Conservation (phyloP, 108 stramenopile species). For the Mediolabrus comicus region DNA sequence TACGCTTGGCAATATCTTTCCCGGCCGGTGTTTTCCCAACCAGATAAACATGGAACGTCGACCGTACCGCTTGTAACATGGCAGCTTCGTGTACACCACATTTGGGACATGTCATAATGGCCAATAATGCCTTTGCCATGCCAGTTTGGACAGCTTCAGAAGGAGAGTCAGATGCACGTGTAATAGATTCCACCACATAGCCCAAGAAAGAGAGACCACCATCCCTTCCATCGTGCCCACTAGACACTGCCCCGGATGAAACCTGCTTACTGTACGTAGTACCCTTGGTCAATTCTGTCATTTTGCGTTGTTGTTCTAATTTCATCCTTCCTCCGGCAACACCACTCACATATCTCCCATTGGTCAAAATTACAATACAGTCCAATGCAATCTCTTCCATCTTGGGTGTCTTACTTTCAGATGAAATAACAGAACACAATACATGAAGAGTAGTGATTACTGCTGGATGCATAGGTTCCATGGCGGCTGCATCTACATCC, state of each 20-base stretch:
- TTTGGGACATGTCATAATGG: slow-evolving; percentile 72
- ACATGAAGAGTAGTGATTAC: slow-evolving; percentile 48
- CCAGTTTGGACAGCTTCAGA: slow-evolving; percentile 57
- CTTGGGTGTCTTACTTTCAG: slow-evolving; percentile 48
- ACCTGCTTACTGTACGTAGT: neutral
- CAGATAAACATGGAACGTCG: slow-evolving; percentile 95
- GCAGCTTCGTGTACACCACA: slow-evolving; percentile 91
- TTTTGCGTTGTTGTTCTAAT: slow-evolving; percentile 36
- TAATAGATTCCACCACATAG: slow-evolving; percentile 43
- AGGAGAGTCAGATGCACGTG: slow-evolving; percentile 36
- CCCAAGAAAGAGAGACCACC: slow-evolving; percentile 38
- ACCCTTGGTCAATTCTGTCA: slow-evolving; percentile 14
- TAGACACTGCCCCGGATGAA: neutral
- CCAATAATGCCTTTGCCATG: slow-evolving; percentile 53
- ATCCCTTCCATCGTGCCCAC: slow-evolving; percentile 31
- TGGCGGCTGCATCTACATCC: slow-evolving; percentile 30
- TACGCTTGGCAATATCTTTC: slow-evolving; percentile 81
- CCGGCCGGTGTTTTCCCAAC: slow-evolving; percentile 70
- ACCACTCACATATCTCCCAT: slow-evolving; percentile 67
- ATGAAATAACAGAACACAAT: slow-evolving; percentile 28
- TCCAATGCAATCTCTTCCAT: slow-evolving; percentile 70
- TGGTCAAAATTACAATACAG: slow-evolving; percentile 56
- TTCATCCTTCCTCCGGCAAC: slow-evolving; percentile 65
- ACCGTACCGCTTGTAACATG: slow-evolving; percentile 87
- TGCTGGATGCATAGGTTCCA: slow-evolving; percentile 67